Evolutionary conservation across 2,329 filamentous ascomycete genomes (phyloP), one percentile per base, ranked within the genome.

Genomic region (Trichophaea hybrida): DNA sequence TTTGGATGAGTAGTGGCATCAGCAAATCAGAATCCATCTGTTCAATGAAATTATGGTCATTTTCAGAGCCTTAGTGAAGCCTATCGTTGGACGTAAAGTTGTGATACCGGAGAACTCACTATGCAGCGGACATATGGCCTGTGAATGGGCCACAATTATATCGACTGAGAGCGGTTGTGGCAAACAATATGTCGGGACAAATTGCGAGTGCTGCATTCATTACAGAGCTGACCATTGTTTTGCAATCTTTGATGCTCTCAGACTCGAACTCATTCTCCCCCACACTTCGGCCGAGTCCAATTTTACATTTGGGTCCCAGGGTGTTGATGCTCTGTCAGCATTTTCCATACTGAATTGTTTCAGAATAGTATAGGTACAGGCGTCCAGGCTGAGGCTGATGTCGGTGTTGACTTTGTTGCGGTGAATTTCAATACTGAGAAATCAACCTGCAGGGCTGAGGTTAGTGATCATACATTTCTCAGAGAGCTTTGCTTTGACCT

Each of bases 381-480:
- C 10, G 6, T 52, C 7, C 15, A 31, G 49, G 13, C 24, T 6
- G 24, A 52, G n/a, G n/a, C n/a, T 7, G 17, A 31, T 31, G 15
- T 31, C 34, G n/a, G n/a, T n/a, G 8, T 24, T 12, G 5, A 5
- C 15, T 43, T 46, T 6, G 55, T 34, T 12, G 46, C 44, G 5
- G 40, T 56, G 38, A 15, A 71, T 64, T 17, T 48, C 15, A 31
- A 71, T 67, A 1, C 69, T 66, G 0, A 71, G 60, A 50, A 69
- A 71, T 55, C 61, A 68, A 2, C 37, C 35, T 17, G 46, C 59
- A 0, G 55, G 50, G 0, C 68, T 65, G 6, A 71, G 59, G 33
- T 71, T 65, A 1, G 49, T 64, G 57, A 71, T 71, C 6, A 67
- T 7, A 46, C 69, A 72, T 3, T 58, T 15, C 0, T 62, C 51